These are phyloP conservation scores for Stereocaulon alpinum DNA, from an alignment of 495 filamentous ascomycete species.

Conservation along the genomic window DNA sequence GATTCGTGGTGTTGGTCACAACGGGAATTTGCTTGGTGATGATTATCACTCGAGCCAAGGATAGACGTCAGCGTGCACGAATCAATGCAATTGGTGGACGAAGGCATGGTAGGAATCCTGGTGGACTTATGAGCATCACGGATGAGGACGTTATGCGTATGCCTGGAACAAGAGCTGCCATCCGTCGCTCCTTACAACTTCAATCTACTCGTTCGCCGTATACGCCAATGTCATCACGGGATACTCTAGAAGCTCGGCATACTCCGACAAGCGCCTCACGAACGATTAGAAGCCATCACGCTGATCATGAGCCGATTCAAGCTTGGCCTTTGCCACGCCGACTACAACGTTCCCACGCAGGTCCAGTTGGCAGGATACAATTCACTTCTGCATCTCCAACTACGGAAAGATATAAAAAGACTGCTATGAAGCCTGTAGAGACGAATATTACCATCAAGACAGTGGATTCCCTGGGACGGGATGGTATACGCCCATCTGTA, in stretches of 20 bases:
- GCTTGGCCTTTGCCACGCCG: conserved; percentile 21
- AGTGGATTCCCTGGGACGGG: no score
- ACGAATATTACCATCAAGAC: background rate
- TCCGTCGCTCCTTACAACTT: conserved; percentile 32
- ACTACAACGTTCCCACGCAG: conserved; percentile 14
- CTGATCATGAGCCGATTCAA: conserved; percentile 4
- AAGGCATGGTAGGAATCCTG: conserved; percentile 21
- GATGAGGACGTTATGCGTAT: conserved; percentile 24
- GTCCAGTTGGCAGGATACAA: conserved; percentile 4
- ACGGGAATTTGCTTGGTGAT: conserved; percentile 29
- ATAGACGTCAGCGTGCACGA: conserved; percentile 29
- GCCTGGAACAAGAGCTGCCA: conserved; percentile 27
- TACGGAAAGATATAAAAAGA: background rate
- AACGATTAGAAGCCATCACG: background rate
- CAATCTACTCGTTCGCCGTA: conserved; percentile 35
- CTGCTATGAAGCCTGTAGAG: background rate
- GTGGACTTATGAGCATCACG: conserved; percentile 23
- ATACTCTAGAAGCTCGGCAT: conserved; percentile 25
- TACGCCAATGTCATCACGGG: conserved; percentile 35
- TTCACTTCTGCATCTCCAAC: background rate
- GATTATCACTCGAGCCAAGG: conserved; percentile 34
- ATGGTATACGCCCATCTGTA: background rate
- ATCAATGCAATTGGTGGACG: conserved; percentile 18
- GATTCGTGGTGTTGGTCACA: conserved; percentile 33
- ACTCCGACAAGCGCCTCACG: background rate